Evolutionary conservation across 1,284 basidiomycete genomes (phyloP).

Genomic region (Cerrena zonata): DNA sequence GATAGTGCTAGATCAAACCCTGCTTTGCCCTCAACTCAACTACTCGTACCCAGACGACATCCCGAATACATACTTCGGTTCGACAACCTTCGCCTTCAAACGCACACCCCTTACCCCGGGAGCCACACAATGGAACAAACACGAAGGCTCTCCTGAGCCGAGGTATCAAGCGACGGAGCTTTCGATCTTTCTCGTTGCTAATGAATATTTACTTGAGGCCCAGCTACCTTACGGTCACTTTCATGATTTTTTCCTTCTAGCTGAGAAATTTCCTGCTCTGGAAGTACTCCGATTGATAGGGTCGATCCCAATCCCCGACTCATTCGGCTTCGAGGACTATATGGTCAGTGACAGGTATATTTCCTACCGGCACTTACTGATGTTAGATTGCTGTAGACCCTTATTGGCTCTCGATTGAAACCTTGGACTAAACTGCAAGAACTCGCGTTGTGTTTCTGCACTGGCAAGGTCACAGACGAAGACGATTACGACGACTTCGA

Average conservation of each 20-base stretch:
- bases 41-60: neutral
- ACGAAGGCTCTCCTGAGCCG: slow-evolving; percentile 1
- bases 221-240: neutral
- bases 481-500: too few species aligned
- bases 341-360: slow-evolving; percentile 7
- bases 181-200: slow-evolving; percentile 3
- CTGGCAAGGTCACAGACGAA: too few species aligned
- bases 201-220: neutral
- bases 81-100: slow-evolving; percentile 12
- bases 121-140: slow-evolving; percentile 4
- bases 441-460: slow-evolving; percentile 6
- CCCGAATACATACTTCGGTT: slow-evolving; percentile 3
- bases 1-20: neutral
- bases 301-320: neutral
- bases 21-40: neutral
- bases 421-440: slow-evolving; percentile 10
- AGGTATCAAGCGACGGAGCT: slow-evolving; percentile 11
- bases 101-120: slow-evolving; percentile 10
- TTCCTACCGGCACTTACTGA: too few species aligned
- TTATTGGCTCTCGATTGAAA: neutral
- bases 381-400: too few species aligned
- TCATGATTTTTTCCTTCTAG: slow-evolving; percentile 5
- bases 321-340: neutral
- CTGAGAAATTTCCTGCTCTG: slow-evolving; percentile 2
- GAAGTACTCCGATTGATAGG: slow-evolving; percentile 9